A percentile compares a stretch with the other conserved stretches of the same genome.
Conservation (phyloP, 805 yeast genomes). For the Spencermartinsiella europaea region DNA sequence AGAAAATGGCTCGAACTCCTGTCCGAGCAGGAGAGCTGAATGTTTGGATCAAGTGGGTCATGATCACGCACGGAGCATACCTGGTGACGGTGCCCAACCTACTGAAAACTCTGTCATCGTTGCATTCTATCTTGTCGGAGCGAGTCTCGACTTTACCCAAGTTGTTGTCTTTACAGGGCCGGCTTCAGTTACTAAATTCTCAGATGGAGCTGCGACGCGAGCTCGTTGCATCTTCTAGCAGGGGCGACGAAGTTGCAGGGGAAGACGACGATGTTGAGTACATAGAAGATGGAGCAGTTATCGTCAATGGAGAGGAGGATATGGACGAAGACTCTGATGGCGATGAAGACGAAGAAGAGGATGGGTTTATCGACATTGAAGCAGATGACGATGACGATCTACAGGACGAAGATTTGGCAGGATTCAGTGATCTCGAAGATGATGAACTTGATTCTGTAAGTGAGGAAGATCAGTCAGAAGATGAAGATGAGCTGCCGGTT, state of each 20-base stretch:
- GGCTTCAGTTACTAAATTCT: constrained; percentile 67
- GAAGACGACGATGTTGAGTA: constrained; percentile 32
- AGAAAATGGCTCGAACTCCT: constrained; percentile 48
- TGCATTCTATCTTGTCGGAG: constrained; percentile 53
- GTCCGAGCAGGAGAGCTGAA: constrained; percentile 46
- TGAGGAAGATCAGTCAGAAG: constrained; percentile 10
- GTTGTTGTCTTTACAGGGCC: constrained; percentile 77
- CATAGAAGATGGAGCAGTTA: constrained; percentile 35
- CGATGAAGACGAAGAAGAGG: constrained; percentile 32
- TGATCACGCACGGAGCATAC: constrained; percentile 65
- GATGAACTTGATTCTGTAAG: not conserved
- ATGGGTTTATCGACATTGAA: constrained; percentile 25
- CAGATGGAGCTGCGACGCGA: constrained; percentile 68
- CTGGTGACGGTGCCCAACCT: constrained; percentile 48
- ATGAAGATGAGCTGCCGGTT: constrained; percentile 17
- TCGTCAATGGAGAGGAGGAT: constrained; percentile 46
- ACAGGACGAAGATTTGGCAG: constrained; percentile 15
- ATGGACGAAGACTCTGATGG: constrained; percentile 36
- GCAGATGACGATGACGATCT: constrained; percentile 30
- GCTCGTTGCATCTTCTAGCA: constrained; percentile 34
- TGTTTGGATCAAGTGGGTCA: constrained; percentile 77
- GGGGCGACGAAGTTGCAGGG: constrained; percentile 31
- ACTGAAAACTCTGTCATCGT: constrained; percentile 48
- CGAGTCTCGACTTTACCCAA: constrained; percentile 58
- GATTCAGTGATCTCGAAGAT: constrained; percentile 14